A percentile compares a stretch with the other conserved stretches of the same genome.
Evolutionary conservation across 805 yeast species (phyloP).

Genomic region (Ogataea zsoltii): DNA sequence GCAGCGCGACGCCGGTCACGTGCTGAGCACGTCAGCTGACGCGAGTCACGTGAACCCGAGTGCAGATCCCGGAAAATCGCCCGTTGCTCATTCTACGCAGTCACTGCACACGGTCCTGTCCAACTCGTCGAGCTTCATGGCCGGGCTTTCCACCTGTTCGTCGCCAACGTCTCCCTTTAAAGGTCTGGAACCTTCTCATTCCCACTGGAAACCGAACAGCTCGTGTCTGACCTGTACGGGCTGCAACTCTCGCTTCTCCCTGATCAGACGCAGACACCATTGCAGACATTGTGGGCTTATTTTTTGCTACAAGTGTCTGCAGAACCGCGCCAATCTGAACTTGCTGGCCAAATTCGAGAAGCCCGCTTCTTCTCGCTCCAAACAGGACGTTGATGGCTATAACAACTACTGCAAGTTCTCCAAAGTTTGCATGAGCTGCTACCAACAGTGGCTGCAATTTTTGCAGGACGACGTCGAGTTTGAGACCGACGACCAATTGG

Average conservation of each 20-base stretch:
- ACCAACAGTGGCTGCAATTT: constrained; percentile 27
- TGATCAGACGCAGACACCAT: constrained; percentile 45
- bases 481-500: constrained; percentile 21
- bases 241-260: constrained; percentile 28
- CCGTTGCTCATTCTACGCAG: neutral
- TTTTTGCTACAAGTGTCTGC: constrained; percentile 39
- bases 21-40: neutral
- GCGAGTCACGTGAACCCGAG: neutral
- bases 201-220: constrained; percentile 53
- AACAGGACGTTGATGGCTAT: constrained; percentile 3
- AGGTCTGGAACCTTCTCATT: constrained; percentile 47
- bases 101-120: constrained; percentile 16
- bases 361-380: constrained; percentile 15
- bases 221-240: constrained; percentile 38
- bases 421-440: constrained; percentile 32
- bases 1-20: neutral
- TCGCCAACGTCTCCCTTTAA: constrained; percentile 8
- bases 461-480: constrained; percentile 27
- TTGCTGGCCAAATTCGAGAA: constrained; percentile 37
- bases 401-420: constrained; percentile 27
- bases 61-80: neutral
- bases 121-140: constrained; percentile 14
- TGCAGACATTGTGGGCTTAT: constrained; percentile 54
- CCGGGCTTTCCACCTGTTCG: neutral
- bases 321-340: constrained; percentile 33